Evolutionary conservation across 495 filamentous ascomycete species (phyloP).

Genomic region (Penicillium flavigenum): DNA sequence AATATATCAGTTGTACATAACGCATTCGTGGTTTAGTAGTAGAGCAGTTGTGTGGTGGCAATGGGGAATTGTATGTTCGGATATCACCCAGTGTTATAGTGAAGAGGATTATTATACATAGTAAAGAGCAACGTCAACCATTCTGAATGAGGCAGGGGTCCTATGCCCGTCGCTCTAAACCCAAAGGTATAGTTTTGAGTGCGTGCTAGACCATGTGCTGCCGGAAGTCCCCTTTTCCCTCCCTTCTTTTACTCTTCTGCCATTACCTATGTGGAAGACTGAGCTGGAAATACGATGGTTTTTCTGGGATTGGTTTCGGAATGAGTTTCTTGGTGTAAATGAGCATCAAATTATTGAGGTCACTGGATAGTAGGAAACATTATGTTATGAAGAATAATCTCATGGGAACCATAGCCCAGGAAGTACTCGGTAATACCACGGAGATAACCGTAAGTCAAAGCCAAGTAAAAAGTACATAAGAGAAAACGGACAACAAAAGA

Average conservation of each 20-base stretch:
- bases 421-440: neutral
- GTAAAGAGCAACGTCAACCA: too few relatives aligned
- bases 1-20: too few relatives aligned
- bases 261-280: neutral
- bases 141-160: neutral
- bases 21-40: too few relatives aligned
- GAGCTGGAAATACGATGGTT: too few relatives aligned
- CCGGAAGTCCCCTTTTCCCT: too few relatives aligned
- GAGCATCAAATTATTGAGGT: too few relatives aligned
- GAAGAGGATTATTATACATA: too few relatives aligned
- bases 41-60: too few relatives aligned
- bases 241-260: neutral
- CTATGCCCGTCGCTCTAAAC: neutral
- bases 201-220: neutral
- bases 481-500: constrained; percentile 2
- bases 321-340: too few relatives aligned
- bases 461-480: neutral
- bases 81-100: too few relatives aligned
- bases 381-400: neutral
- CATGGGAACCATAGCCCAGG: neutral
- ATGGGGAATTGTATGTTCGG: too few relatives aligned
- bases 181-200: neutral
- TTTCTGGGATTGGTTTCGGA: too few relatives aligned
- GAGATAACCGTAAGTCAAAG: neutral
- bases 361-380: neutral